These are phyloP conservation scores for Cladosporium colombiae DNA, from an alignment of 2,329 filamentous ascomycete species.

Conservation along the genomic window DNA sequence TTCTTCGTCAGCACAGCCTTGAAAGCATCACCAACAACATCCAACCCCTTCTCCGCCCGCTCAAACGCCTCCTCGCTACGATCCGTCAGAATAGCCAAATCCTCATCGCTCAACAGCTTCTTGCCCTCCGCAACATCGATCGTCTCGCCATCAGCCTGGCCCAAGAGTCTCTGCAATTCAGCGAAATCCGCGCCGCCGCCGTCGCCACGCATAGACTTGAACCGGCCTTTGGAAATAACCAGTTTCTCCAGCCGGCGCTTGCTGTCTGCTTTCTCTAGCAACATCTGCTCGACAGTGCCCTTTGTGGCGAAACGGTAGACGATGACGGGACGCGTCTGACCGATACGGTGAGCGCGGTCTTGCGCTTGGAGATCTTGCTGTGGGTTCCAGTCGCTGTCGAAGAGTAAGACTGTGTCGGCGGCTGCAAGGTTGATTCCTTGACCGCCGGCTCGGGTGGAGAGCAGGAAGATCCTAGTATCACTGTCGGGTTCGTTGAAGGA, in stretches of 20 bases:
- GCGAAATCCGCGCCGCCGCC: conserved; percentile 48
- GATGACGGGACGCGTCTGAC: conserved; percentile 86
- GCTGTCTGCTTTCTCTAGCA: conserved; percentile 83
- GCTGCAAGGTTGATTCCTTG: conserved; percentile 93
- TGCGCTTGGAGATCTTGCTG: conserved; percentile 97
- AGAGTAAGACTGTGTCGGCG: conserved; percentile 90
- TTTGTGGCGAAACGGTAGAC: conserved; percentile 93
- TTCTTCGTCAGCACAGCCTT: conserved; percentile 71
- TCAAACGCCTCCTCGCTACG: conserved; percentile 67
- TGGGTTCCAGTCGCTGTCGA: conserved; percentile 91
- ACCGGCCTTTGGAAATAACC: conserved; percentile 91
- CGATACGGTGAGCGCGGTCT: conserved; percentile 91
- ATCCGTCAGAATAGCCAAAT: conserved; percentile 78
- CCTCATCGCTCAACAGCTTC: conserved; percentile 71
- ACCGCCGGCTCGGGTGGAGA: conserved; percentile 88
- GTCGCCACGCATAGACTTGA: conserved; percentile 59
- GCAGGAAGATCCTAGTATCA: conserved; percentile 69
- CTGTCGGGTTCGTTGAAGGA: conserved; percentile 48
- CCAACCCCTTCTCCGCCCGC: conserved; percentile 75
- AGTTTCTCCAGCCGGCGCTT: conserved; percentile 92
- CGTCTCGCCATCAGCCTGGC: conserved; percentile 66
- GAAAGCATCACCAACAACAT: conserved; percentile 61
- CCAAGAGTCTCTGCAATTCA: conserved; percentile 49
- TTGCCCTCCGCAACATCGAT: conserved; percentile 61
- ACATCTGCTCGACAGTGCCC: conserved; percentile 84